Conservation (phyloP, 345 rosid genomes). For the Cardamine chenopodiifolia region DNA sequence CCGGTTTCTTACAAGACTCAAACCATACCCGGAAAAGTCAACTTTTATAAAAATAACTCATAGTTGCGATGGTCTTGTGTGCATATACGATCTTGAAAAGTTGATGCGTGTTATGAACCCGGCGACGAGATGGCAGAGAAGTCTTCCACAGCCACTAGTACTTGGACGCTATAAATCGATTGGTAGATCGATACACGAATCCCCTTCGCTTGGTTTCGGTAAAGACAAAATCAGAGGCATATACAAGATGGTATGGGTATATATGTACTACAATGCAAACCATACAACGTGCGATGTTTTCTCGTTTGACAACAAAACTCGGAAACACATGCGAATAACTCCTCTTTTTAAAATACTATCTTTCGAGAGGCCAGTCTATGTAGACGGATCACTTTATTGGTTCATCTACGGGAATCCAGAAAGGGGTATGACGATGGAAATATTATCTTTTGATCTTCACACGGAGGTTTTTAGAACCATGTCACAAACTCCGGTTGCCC, state of each 20-base stretch:
- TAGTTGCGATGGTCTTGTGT: conserved; percentile 2
- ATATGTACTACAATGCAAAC: neutral
- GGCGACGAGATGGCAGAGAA: neutral
- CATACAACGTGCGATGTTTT: neutral
- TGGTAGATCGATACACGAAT: neutral
- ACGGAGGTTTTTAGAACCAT: neutral
- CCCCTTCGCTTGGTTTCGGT: neutral
- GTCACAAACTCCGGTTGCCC: neutral
- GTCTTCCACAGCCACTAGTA: neutral
- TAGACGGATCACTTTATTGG: neutral
- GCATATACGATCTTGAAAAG: neutral
- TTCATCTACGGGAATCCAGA: neutral
- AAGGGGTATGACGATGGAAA: neutral
- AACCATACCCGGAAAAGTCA: neutral
- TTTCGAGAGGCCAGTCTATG: neutral
- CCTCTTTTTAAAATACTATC: neutral
- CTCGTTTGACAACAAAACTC: neutral
- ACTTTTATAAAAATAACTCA: neutral
- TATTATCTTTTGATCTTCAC: neutral
- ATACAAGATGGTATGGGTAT: neutral
- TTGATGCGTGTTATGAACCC: neutral
- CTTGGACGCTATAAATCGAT: neutral
- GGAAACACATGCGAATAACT: neutral
- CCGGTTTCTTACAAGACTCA: neutral
- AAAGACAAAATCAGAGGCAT: neutral